Percentiles rank a stretch among this genome's conserved stretches.
phyloP scores from a whole-genome alignment of 768 basidiomycete species.

The Rossbeevera mucosa region DNA sequence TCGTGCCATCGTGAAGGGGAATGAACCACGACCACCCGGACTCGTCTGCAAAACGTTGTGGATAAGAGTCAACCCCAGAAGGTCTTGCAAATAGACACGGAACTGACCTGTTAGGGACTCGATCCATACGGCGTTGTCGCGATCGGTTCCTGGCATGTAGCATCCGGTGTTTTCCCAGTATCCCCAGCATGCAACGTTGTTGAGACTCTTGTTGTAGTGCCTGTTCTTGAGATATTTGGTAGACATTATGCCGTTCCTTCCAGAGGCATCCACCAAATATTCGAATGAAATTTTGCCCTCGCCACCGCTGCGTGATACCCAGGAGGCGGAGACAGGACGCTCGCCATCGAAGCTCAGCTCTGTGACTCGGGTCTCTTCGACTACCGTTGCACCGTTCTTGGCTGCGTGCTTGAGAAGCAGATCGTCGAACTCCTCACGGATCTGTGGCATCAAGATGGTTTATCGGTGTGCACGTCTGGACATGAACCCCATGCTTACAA shows the following conservation, averaged over 20 bases:
- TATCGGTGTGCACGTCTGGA: not conserved
- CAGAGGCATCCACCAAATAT: conserved; percentile 10
- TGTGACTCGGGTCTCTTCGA: conserved; percentile 6
- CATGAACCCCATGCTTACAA: not conserved
- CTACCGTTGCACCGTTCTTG: not conserved
- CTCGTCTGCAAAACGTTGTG: conserved; percentile 35
- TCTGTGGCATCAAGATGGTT: not conserved
- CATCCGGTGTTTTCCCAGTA: conserved; percentile 31
- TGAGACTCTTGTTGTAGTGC: conserved; percentile 29
- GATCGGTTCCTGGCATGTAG: conserved; percentile 29
- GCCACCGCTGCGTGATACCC: not conserved
- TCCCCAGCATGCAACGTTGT: conserved; percentile 35
- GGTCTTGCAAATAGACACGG: not conserved
- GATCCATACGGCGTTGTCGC: conserved; percentile 36
- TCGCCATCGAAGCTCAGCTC: conserved; percentile 3
- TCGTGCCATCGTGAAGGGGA: conserved; percentile 44
- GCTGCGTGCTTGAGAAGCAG: conserved; percentile 4
- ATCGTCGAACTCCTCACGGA: conserved; percentile 7
- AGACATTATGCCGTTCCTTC: conserved; percentile 10
- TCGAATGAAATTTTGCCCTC: conserved; percentile 7
- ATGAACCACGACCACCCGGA: conserved; percentile 60
- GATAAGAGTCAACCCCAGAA: not conserved
- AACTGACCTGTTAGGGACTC: conserved; percentile 26
- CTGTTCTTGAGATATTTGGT: conserved; percentile 33
- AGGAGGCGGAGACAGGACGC: conserved; percentile 2